phyloP scores from a whole-genome alignment of 192 early-diverging fungal species.

The Entomortierella chlamydospora region DNA sequence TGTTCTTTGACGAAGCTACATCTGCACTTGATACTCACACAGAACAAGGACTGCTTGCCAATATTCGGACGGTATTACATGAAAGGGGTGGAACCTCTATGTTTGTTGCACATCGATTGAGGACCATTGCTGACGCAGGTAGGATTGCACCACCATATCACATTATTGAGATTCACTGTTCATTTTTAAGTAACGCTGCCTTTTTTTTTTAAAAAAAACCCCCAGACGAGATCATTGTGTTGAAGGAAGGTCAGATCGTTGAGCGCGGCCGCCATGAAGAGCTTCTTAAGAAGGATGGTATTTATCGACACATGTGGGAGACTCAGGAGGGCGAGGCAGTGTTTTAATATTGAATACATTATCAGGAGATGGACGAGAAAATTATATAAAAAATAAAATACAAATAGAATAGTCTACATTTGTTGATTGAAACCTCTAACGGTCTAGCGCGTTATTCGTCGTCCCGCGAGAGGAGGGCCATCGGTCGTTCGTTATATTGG shows the following conservation, averaged over 20 bases:
- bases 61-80: slow-evolving; percentile 88
- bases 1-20: slow-evolving; percentile 95
- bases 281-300: slow-evolving; percentile 72
- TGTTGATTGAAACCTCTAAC: neutral
- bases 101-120: slow-evolving; percentile 94
- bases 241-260: slow-evolving; percentile 85
- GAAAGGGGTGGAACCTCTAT: slow-evolving; percentile 83
- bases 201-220: too few relatives aligned
- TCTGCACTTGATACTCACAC: slow-evolving; percentile 88
- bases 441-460: neutral
- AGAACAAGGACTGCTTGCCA: slow-evolving; percentile 85
- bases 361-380: too few relatives aligned
- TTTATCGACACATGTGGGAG: slow-evolving; percentile 93
- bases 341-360: slow-evolving; percentile 5
- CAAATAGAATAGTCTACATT: neutral
- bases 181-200: too few relatives aligned
- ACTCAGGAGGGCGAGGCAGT: slow-evolving; percentile 68
- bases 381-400: slow-evolving; percentile 8
- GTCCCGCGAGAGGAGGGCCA: slow-evolving; percentile 11
- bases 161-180: too few relatives aligned
- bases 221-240: slow-evolving; percentile 89
- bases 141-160: too few relatives aligned
- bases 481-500: slow-evolving; percentile 16
- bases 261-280: slow-evolving; percentile 90
- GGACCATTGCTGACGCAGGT: slow-evolving; percentile 89